Evolutionary conservation across 805 yeast species (phyloP), one percentile per base, ranked within the genome.

Genomic region (Kuraishia floccosa): DNA sequence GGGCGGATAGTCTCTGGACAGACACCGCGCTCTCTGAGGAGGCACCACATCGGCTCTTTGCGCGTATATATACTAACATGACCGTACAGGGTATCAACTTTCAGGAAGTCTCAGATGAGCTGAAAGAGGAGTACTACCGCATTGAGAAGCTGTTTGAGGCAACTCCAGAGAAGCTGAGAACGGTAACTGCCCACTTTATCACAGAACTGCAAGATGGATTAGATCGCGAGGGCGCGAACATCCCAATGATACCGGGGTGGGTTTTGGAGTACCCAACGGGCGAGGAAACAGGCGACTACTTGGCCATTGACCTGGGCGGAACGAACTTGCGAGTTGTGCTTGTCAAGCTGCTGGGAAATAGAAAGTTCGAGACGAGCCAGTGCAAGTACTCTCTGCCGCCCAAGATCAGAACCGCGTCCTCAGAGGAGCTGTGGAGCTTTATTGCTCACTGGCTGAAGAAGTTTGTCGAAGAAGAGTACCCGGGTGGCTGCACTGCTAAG

Each of bases 221-320:
- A 42, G 65, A 77, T 36, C 66, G 69, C 49, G 56, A 65, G 35
- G n/a, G n/a, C n/a, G 93, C 91, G 36, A 79, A 78, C 54, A 84
- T 85, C 49, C 97, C 98, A 38, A 89, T 89, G 97, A 86, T 80
- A 51, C 94, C 94, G 29, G 83, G 93, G 39, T 89, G 96, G 96
- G 96, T 89, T 34, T 64, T 86, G 68, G 93, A 81, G 49, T 80
- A 65, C 64, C 96, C 97, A 41, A 78, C 89, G 30, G 98, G 98
- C 41, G 61, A 74, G 43, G 98, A 89, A 57, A 69, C 68, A 25
- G 98, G 98, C 41, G 77, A 84, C 43, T 89, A 69, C 58, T 61
- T 89, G 52, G 96, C 97, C 32, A 80, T 91, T 37, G 98, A 89
- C 56, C 70, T 89, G 61, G 98, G 98, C 54, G 98, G 98, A 39